Evolutionary conservation across 345 rosid genomes (phyloP).

Genomic region (Eucalyptus caleyi): DNA sequence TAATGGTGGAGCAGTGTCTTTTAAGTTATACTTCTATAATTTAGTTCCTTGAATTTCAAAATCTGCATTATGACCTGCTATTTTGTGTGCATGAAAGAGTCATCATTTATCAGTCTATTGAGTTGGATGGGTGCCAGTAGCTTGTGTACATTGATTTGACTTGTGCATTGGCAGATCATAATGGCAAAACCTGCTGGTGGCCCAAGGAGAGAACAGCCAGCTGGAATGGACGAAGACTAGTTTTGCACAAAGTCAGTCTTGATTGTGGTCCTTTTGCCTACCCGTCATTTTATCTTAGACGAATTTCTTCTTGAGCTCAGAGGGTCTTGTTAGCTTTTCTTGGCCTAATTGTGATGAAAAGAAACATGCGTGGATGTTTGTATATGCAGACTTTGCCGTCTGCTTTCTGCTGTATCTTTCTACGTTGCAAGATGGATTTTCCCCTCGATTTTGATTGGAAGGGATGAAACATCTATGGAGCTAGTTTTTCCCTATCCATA

Average conservation of each 20-base stretch:
- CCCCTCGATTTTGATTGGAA: neutral
- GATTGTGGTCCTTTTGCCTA: neutral
- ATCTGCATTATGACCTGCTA: neutral
- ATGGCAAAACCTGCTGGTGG: slow-evolving; percentile 99
- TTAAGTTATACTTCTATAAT: neutral
- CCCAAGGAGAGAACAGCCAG: slow-evolving; percentile 72
- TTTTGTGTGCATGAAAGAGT: neutral
- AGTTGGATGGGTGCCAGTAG: neutral
- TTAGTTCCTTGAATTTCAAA: neutral
- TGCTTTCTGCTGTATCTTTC: neutral
- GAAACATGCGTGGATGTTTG: neutral
- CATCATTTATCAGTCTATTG: neutral
- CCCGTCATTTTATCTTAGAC: neutral
- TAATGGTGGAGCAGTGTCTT: neutral
- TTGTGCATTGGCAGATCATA: slow-evolving; percentile 50
- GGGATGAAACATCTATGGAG: neutral
- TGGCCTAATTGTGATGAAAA: neutral
- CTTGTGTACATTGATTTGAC: neutral
- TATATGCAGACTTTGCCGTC: neutral
- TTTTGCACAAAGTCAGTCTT: neutral
- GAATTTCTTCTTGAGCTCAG: neutral
- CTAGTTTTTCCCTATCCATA: neutral
- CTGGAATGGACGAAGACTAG: slow-evolving; percentile 69
- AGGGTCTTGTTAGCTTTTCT: neutral
- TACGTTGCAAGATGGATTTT: neutral